Evolutionary conservation across 1,284 basidiomycete genomes (phyloP).

Genomic region (Irpex sp.): DNA sequence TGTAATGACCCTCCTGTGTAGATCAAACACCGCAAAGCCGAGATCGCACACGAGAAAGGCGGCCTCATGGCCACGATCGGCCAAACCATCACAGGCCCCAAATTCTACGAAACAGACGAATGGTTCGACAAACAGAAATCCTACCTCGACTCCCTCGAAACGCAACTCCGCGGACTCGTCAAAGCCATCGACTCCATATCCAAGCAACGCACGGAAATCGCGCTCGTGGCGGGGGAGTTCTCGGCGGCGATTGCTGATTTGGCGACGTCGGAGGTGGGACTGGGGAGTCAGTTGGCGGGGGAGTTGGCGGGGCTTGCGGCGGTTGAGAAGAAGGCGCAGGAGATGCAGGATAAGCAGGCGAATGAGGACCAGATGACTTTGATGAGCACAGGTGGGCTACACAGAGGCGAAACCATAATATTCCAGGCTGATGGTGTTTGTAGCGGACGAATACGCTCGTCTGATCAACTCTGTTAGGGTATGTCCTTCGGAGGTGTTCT

Average conservation of each 20-base stretch:
- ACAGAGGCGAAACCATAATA: background rate
- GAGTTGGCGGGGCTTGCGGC: conserved; percentile 67
- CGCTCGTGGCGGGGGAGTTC: conserved; percentile 66
- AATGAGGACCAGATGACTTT: conserved; percentile 76
- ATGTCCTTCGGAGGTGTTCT: no score
- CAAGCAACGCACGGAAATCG: conserved; percentile 76
- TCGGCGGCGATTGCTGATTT: conserved; percentile 61
- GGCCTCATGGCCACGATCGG: conserved; percentile 78
- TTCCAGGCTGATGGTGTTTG: conserved; percentile 5
- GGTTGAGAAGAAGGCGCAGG: conserved; percentile 67
- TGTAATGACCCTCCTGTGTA: conserved; percentile 26
- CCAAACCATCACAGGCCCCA: conserved; percentile 72
- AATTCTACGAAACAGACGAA: conserved; percentile 93
- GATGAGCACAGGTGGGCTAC: conserved; percentile 61
- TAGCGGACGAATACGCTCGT: conserved; percentile 88
- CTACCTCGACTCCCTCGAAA: conserved; percentile 88
- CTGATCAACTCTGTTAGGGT: conserved; percentile 88
- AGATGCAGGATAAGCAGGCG: conserved; percentile 65
- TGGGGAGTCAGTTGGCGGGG: conserved; percentile 51
- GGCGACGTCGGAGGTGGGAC: conserved; percentile 70
- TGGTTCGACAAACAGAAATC: conserved; percentile 91
- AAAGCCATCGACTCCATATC: conserved; percentile 81
- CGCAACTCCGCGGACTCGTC: conserved; percentile 80
- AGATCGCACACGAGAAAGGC: conserved; percentile 67
- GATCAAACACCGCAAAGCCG: conserved; percentile 85